Evolutionary conservation across 2,329 filamentous ascomycete genomes (phyloP).

Genomic region (Epichloe gansuensis): DNA sequence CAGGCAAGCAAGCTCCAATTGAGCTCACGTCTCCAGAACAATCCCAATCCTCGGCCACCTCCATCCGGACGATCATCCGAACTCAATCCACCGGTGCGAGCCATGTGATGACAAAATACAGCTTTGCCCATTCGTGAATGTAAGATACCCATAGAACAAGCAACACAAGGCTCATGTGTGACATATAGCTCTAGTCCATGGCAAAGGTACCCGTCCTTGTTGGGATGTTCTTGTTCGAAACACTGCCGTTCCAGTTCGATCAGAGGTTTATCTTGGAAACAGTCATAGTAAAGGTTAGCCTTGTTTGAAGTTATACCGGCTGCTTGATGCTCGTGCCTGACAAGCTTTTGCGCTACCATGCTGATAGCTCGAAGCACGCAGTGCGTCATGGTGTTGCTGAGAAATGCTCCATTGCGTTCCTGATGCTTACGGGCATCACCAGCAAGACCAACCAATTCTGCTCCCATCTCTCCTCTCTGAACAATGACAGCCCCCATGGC

Average conservation of each 20-base stretch:
- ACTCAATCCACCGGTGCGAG: constrained; percentile 68
- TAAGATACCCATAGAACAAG: constrained; percentile 93
- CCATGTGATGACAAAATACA: constrained; percentile 70
- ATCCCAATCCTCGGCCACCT: constrained; percentile 49
- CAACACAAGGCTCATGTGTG: constrained; percentile 90
- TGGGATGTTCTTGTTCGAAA: constrained; percentile 52
- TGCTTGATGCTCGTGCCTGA: constrained; percentile 38
- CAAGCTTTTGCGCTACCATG: constrained; percentile 62
- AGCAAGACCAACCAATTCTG: constrained; percentile 57
- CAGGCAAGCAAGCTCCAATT: constrained; percentile 79
- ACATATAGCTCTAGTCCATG: constrained; percentile 88
- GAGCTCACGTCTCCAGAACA: constrained; percentile 64
- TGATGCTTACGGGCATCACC: constrained; percentile 63
- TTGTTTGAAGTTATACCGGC: constrained; percentile 21
- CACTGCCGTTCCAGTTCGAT: constrained; percentile 52
- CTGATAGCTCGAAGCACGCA: constrained; percentile 68
- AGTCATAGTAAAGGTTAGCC: constrained; percentile 41
- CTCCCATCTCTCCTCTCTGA: constrained; percentile 42
- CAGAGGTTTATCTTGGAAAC: constrained; percentile 57
- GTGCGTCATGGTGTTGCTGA: constrained; percentile 67
- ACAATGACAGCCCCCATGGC: constrained; percentile 65
- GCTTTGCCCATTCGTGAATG: constrained; percentile 86
- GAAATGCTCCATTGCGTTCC: constrained; percentile 32
- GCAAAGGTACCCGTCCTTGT: constrained; percentile 78
- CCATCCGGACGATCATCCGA: constrained; percentile 55